These are phyloP conservation scores for Neonectria punicea DNA, from an alignment of 2,329 filamentous ascomycete species.

Conservation along the genomic window DNA sequence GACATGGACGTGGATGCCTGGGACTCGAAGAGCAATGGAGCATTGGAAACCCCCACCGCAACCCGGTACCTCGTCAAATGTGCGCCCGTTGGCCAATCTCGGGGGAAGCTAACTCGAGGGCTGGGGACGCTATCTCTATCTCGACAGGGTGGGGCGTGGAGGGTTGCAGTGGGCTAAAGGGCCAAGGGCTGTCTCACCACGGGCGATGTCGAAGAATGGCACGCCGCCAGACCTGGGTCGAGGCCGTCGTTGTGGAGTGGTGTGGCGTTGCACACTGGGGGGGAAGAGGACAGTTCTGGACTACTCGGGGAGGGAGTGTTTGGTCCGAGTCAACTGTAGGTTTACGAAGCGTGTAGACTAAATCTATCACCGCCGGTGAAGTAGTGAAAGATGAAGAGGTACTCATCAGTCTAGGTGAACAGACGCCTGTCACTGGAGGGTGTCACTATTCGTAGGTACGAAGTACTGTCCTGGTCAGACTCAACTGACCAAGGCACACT, in stretches of 20 bases:
- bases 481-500: neutral
- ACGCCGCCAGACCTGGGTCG: conserved; percentile 5
- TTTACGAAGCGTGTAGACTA: too few relatives aligned
- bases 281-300: too few relatives aligned
- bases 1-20: too few relatives aligned
- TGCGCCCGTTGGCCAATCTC: conserved; percentile 14
- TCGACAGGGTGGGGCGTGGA: conserved; percentile 12
- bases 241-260: conserved; percentile 3
- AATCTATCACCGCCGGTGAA: too few relatives aligned
- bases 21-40: too few relatives aligned
- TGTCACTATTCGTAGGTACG: too few relatives aligned
- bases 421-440: too few relatives aligned
- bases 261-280: neutral
- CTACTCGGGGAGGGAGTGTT: neutral
- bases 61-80: neutral
- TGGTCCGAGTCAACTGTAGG: neutral
- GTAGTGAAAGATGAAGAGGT: neutral
- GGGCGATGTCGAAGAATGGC: neutral
- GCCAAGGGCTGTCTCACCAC: conserved; percentile 5
- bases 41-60: neutral
- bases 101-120: neutral
- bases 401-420: too few relatives aligned
- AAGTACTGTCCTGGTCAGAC: neutral
- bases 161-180: too few relatives aligned
- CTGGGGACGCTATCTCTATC: conserved; percentile 10